These are phyloP conservation scores for Sanguinoderma infundibulare DNA, from an alignment of 1,284 basidiomycete species.

Conservation along the genomic window DNA sequence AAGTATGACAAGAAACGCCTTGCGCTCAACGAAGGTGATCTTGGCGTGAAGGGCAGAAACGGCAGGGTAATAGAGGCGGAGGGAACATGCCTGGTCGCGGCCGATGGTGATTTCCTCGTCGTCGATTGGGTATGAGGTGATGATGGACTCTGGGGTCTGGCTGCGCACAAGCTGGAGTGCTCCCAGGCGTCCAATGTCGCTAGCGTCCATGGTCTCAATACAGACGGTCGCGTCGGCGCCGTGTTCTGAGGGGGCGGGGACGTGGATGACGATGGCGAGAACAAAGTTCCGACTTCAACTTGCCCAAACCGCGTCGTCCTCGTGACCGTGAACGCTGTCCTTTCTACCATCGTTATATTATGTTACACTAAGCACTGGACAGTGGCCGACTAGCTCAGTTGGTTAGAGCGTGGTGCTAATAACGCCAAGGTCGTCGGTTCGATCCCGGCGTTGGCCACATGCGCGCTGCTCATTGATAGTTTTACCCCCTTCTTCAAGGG, in stretches of 20 bases:
- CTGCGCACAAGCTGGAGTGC: slow-evolving; percentile 64
- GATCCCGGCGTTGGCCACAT: slow-evolving; percentile 24
- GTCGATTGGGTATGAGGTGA: slow-evolving; percentile 75
- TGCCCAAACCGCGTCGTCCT: neutral
- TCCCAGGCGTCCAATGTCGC: slow-evolving; percentile 61
- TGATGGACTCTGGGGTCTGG: slow-evolving; percentile 44
- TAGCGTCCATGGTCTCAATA: slow-evolving; percentile 45
- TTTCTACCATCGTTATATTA: neutral
- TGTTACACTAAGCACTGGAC: neutral
- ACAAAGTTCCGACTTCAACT: slow-evolving; percentile 12
- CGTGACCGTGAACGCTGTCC: slow-evolving; percentile 13
- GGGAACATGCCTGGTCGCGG: slow-evolving; percentile 60
- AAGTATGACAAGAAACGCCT: slow-evolving; percentile 68
- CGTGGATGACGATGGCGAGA: neutral
- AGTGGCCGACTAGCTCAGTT: slow-evolving; percentile 25
- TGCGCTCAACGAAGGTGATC: slow-evolving; percentile 63
- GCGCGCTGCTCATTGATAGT: neutral
- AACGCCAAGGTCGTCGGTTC: slow-evolving; percentile 27
- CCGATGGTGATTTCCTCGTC: slow-evolving; percentile 69
- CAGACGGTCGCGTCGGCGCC: neutral
- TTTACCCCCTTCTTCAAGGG: too few species aligned
- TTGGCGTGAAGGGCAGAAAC: slow-evolving; percentile 68
- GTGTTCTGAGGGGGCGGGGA: neutral
- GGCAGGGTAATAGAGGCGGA: slow-evolving; percentile 68
- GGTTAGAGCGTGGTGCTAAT: slow-evolving; percentile 27